A percentile compares a stretch with the other conserved stretches of the same genome.
Evolutionary conservation across 2,329 filamentous ascomycete species (phyloP).

Genomic region (Talaromyces sp.): DNA sequence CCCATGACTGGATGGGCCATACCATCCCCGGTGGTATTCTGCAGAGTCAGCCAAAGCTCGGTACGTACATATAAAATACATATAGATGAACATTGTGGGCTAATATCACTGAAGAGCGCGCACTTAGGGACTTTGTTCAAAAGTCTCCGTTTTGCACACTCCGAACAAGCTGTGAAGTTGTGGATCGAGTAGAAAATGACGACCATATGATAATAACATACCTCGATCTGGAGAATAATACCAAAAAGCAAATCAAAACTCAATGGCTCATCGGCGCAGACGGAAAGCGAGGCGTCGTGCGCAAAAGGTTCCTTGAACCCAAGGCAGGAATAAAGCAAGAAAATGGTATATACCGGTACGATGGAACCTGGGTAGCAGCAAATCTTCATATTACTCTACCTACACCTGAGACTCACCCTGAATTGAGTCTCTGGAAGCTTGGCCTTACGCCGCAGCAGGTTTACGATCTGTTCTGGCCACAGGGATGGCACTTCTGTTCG

Average conservation of each 20-base stretch:
- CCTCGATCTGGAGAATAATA: not conserved
- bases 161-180: slow-evolving; percentile 4
- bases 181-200: not conserved
- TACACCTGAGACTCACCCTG: slow-evolving; percentile 22
- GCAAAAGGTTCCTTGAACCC: slow-evolving; percentile 26
- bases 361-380: slow-evolving; percentile 25
- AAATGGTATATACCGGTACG: slow-evolving; percentile 16
- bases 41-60: slow-evolving; percentile 6
- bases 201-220: not conserved
- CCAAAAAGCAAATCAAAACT: slow-evolving; percentile 7
- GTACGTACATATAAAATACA: not conserved
- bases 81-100: not conserved
- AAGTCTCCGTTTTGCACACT: slow-evolving; percentile 3
- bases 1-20: not conserved
- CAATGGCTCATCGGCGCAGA: slow-evolving; percentile 23
- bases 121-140: not conserved
- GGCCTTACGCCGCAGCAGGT: slow-evolving; percentile 23
- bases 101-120: not conserved
- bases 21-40: not conserved
- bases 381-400: slow-evolving; percentile 25
- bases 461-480: slow-evolving; percentile 26
- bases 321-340: slow-evolving; percentile 20
- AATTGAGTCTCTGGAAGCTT: slow-evolving; percentile 24
- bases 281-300: slow-evolving; percentile 27
- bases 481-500: slow-evolving; percentile 23